Conservation (phyloP, 2,329 filamentous ascomycete species). For the Fusarium mundagurra region DNA sequence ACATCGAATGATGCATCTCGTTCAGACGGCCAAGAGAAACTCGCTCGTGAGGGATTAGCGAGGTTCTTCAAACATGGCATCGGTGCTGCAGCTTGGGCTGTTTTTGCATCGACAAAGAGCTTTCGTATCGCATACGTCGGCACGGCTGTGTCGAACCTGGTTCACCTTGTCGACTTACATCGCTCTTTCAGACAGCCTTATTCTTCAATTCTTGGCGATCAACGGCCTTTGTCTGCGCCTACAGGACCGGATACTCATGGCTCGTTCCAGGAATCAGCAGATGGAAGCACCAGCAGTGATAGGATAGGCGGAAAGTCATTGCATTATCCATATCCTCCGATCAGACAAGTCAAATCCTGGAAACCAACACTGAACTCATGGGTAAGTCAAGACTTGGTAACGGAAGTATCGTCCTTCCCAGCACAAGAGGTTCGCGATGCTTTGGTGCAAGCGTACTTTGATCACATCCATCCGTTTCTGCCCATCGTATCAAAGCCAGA, state of each 20-base stretch:
- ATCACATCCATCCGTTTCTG: conserved; percentile 40
- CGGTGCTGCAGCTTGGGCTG: conserved; percentile 38
- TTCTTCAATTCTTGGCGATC: conserved; percentile 1
- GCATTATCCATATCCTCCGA: conserved; percentile 41
- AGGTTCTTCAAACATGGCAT: conserved; percentile 42
- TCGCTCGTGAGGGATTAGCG: conserved; percentile 35
- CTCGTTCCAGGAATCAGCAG: conserved; percentile 22
- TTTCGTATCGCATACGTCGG: conserved; percentile 43
- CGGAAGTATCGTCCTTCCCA: conserved; percentile 36
- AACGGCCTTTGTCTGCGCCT: conserved; percentile 17
- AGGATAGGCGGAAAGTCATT: conserved; percentile 12
- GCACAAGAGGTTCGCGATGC: conserved; percentile 42
- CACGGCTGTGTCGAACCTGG: conserved; percentile 39
- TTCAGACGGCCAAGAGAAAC: conserved; percentile 35
- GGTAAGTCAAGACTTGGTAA: conserved; percentile 36
- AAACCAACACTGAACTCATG: conserved; percentile 33
- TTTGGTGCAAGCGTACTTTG: conserved; percentile 35
- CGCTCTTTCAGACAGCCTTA: conserved; percentile 39
- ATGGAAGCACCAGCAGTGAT: conserved; percentile 27
- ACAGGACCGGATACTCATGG: conserved; percentile 26
- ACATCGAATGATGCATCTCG: neutral
- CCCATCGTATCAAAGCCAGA: conserved; percentile 40
- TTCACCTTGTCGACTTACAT: conserved; percentile 37
- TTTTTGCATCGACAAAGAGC: conserved; percentile 38
- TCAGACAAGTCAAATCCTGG: conserved; percentile 38